These are phyloP conservation scores for Lactarius hengduanensis DNA, from an alignment of 768 basidiomycete genomes.

Conservation along the genomic window DNA sequence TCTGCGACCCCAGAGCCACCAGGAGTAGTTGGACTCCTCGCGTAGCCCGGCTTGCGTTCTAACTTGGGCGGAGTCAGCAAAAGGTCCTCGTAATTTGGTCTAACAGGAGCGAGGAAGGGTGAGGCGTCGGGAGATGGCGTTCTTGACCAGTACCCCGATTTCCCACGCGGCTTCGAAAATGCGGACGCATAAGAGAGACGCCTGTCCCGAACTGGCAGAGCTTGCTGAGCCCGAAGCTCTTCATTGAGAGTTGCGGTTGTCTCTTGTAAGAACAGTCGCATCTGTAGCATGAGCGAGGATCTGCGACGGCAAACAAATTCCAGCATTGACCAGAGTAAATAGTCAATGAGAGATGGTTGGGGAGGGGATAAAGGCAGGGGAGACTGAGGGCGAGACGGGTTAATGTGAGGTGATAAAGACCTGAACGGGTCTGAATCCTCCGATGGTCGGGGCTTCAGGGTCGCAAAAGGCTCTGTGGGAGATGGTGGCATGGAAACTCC, in stretches of 20 bases:
- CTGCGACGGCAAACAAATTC: slow-evolving; percentile 64
- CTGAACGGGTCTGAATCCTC: slow-evolving; percentile 29
- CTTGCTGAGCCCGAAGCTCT: slow-evolving; percentile 43
- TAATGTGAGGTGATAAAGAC: slow-evolving; percentile 30
- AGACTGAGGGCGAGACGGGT: slow-evolving; percentile 33
- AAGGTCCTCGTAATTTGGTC: slow-evolving; percentile 24
- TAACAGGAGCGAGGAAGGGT: slow-evolving; percentile 35
- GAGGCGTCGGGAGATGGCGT: slow-evolving; percentile 49
- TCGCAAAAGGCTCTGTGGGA: slow-evolving; percentile 48
- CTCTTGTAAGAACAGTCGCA: slow-evolving; percentile 65
- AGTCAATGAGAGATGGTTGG: slow-evolving; percentile 63
- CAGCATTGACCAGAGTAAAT: slow-evolving; percentile 68
- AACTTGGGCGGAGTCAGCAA: slow-evolving; percentile 24
- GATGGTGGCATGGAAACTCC: slow-evolving; percentile 50
- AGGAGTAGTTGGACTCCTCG: slow-evolving; percentile 40
- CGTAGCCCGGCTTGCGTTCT: slow-evolving; percentile 43
- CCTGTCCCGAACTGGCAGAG: slow-evolving; percentile 35
- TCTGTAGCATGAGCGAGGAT: slow-evolving; percentile 60
- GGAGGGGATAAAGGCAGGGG: slow-evolving; percentile 31
- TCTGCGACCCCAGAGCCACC: slow-evolving; percentile 37
- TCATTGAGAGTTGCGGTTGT: slow-evolving; percentile 55
- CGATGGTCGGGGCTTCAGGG: slow-evolving; percentile 14
- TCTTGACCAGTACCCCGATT: slow-evolving; percentile 38
- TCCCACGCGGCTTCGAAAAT: slow-evolving; percentile 57
- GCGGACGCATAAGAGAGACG: slow-evolving; percentile 45